Percentiles rank a stretch among this genome's conserved stretches.
Conservation (phyloP, 1,139 yeast species). For the Pichia sp. region DNA sequence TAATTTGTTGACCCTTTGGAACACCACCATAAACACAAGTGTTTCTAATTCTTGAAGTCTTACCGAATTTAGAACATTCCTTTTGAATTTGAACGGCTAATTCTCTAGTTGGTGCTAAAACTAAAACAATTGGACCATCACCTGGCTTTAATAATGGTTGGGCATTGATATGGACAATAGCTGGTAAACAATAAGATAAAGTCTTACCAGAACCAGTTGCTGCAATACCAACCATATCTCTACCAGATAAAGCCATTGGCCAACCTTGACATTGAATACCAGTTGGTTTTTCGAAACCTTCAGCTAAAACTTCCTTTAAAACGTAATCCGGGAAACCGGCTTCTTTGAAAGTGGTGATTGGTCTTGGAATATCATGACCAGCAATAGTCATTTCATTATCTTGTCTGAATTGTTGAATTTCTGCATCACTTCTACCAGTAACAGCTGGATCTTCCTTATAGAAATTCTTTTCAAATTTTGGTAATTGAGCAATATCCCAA, state of each 20-base stretch:
- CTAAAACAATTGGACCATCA: constrained; percentile 96
- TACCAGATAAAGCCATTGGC: constrained; percentile 99
- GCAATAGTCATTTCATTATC: constrained; percentile 81
- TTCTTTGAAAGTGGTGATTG: constrained; percentile 89
- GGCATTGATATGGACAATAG: constrained; percentile 97
- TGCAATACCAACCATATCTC: constrained; percentile 99
- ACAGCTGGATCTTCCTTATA: constrained; percentile 85
- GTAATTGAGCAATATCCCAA: constrained; percentile 76
- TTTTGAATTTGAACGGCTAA: constrained; percentile 96
- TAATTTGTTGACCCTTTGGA: constrained; percentile 95
- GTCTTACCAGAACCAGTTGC: constrained; percentile 99
- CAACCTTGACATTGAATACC: constrained; percentile 99
- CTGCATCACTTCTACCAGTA: constrained; percentile 68
- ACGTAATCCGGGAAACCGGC: constrained; percentile 98
- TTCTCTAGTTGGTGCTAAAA: constrained; percentile 98
- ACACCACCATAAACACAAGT: constrained; percentile 99
- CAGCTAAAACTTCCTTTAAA: constrained; percentile 80
- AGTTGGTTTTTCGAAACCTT: constrained; percentile 94
- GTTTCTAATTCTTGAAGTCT: constrained; percentile 89
- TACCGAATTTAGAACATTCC: constrained; percentile 94
- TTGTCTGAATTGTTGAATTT: constrained; percentile 72
- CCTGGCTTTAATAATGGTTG: constrained; percentile 92
- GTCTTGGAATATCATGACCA: constrained; percentile 91
- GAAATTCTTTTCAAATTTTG: constrained; percentile 94
- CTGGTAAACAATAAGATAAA: constrained; percentile 92